These are phyloP conservation scores for Ambrosiella xylebori DNA, from an alignment of 2,329 filamentous ascomycete genomes.

Conservation along the genomic window DNA sequence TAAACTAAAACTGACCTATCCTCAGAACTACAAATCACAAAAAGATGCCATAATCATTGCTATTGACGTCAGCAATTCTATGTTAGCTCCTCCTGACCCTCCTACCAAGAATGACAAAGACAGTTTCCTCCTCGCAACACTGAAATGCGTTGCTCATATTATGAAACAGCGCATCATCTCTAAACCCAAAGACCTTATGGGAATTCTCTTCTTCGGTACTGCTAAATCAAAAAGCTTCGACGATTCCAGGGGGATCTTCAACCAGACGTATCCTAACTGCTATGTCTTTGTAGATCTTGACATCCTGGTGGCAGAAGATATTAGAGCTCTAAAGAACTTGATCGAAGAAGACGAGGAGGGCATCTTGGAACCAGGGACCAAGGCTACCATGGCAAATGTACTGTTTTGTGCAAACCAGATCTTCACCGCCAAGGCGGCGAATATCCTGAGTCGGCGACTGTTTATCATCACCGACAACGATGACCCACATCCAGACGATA, in stretches of 20 bases:
- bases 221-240: slow-evolving; percentile 45
- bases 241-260: slow-evolving; percentile 45
- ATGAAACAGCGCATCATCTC: slow-evolving; percentile 99
- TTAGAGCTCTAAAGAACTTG: slow-evolving; percentile 59
- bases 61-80: slow-evolving; percentile 78
- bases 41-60: slow-evolving; percentile 98
- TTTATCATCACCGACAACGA: slow-evolving; percentile 96
- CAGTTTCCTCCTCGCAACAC: slow-evolving; percentile 61
- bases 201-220: slow-evolving; percentile 80
- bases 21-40: slow-evolving; percentile 68
- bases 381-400: slow-evolving; percentile 68
- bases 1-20: not conserved
- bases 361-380: slow-evolving; percentile 48
- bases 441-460: slow-evolving; percentile 80
- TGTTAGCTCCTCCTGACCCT: slow-evolving; percentile 53
- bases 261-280: slow-evolving; percentile 67
- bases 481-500: slow-evolving; percentile 59
- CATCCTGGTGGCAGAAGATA: slow-evolving; percentile 70
- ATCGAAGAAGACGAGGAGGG: slow-evolving; percentile 63
- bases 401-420: slow-evolving; percentile 93
- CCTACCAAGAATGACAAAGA: slow-evolving; percentile 64
- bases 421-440: slow-evolving; percentile 85
- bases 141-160: slow-evolving; percentile 85
- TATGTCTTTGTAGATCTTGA: slow-evolving; percentile 82
- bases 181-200: slow-evolving; percentile 93